phyloP scores from a whole-genome alignment of 1,284 basidiomycete species.

The Phellinidium pouzarii region DNA sequence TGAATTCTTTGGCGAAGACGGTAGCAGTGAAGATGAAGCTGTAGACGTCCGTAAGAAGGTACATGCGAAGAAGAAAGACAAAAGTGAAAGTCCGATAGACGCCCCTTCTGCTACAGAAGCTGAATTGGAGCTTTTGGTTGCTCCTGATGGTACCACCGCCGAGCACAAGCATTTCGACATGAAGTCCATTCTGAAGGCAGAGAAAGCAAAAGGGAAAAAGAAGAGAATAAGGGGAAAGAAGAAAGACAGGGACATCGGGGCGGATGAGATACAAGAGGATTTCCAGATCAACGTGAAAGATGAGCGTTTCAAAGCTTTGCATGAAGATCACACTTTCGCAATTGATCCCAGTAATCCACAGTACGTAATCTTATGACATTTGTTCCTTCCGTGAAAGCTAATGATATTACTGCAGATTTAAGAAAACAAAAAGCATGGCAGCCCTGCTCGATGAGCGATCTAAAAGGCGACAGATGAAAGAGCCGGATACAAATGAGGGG shows the following conservation, averaged over 20 bases:
- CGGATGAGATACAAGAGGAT: constrained; percentile 62
- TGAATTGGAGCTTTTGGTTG: constrained; percentile 60
- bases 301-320: constrained; percentile 79
- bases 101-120: constrained; percentile 34
- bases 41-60: constrained; percentile 24
- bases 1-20: constrained; percentile 66
- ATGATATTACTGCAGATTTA: constrained; percentile 51
- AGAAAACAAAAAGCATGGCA: constrained; percentile 84
- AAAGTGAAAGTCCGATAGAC: constrained; percentile 21
- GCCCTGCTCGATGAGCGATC: constrained; percentile 70
- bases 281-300: constrained; percentile 87
- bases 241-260: constrained; percentile 37
- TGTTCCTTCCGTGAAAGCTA: constrained; percentile 15
- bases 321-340: constrained; percentile 89
- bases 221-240: constrained; percentile 43
- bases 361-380: constrained; percentile 50
- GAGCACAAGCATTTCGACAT: constrained; percentile 85
- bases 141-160: constrained; percentile 45
- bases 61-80: constrained; percentile 26
- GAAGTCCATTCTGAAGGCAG: constrained; percentile 83
- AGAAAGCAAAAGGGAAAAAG: constrained; percentile 58
- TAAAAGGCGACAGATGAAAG: constrained; percentile 45
- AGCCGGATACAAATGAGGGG: constrained; percentile 19
- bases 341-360: constrained; percentile 95
- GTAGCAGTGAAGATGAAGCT: constrained; percentile 35